Evolutionary conservation across 2,329 filamentous ascomycete species (phyloP).

Genomic region (Colletotrichum echinochloae): DNA sequence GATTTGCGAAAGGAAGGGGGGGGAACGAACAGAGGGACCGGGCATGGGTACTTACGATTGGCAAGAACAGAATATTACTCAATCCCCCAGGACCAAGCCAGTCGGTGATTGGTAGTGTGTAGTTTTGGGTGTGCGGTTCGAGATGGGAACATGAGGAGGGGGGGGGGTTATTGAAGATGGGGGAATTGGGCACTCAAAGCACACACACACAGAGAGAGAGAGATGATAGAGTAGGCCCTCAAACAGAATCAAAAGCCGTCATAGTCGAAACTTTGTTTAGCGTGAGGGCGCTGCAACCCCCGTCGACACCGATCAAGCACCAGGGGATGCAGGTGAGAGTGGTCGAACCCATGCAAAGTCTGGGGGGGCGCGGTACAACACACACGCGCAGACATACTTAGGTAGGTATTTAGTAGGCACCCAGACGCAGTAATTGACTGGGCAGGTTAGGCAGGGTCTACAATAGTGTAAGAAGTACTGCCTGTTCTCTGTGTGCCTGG

Average conservation of each 20-base stretch:
- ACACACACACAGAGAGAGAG: background rate
- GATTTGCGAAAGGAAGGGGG: background rate
- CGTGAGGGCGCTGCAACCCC: constrained; percentile 8
- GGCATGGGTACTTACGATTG: background rate
- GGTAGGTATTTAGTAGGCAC: too few relatives aligned
- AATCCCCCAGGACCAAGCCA: background rate
- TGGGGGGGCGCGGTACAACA: constrained; percentile 11
- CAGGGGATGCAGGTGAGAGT: constrained; percentile 26
- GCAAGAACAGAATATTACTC: background rate
- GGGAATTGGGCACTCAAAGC: too few relatives aligned
- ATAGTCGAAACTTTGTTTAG: constrained; percentile 42
- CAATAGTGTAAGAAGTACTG: too few relatives aligned
- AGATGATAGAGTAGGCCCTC: background rate
- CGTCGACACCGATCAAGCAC: constrained; percentile 29
- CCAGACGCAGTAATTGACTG: too few relatives aligned
- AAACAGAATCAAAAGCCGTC: constrained; percentile 25
- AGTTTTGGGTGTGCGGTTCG: background rate
- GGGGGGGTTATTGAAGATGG: background rate
- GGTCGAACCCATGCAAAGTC: constrained; percentile 32
- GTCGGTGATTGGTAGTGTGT: background rate
- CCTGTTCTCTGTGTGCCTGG: background rate
- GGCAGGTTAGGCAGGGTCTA: too few relatives aligned
- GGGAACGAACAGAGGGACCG: constrained; percentile 6
- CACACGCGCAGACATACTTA: background rate
- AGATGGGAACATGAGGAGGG: background rate